A percentile compares a stretch with the other conserved stretches of the same genome.
Evolutionary conservation across 768 basidiomycete genomes (phyloP).

Genomic region (Neoboletus brunneissimus): DNA sequence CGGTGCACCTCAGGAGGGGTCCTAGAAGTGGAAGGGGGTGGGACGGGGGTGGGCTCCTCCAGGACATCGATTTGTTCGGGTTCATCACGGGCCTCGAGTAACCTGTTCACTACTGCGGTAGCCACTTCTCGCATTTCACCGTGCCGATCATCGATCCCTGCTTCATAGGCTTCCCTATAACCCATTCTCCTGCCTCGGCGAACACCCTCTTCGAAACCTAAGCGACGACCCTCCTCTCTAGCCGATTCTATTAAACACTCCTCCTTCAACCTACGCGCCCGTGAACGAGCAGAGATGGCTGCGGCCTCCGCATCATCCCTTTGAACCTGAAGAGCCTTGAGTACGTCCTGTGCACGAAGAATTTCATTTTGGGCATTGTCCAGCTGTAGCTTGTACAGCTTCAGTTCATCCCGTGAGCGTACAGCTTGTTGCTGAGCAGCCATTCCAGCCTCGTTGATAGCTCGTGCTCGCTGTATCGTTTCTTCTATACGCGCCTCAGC

Average conservation of each 20-base stretch:
- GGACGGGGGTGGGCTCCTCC: slow-evolving; percentile 12
- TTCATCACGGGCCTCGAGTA: slow-evolving; percentile 23
- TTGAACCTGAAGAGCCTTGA: slow-evolving; percentile 47
- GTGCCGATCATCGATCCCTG: slow-evolving; percentile 10
- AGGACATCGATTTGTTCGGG: slow-evolving; percentile 25
- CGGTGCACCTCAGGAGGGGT: slow-evolving; percentile 29
- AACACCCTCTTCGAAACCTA: slow-evolving; percentile 53
- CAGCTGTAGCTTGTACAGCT: slow-evolving; percentile 56
- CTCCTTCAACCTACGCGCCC: slow-evolving; percentile 44
- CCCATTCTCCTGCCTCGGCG: slow-evolving; percentile 33
- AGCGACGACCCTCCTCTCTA: slow-evolving; percentile 50
- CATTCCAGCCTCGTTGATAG: slow-evolving; percentile 33
- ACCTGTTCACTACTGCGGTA: slow-evolving; percentile 17
- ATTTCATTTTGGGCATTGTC: slow-evolving; percentile 61
- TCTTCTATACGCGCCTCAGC: slow-evolving; percentile 36
- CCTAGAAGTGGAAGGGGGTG: slow-evolving; percentile 12
- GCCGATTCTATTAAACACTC: slow-evolving; percentile 48
- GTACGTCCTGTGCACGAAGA: slow-evolving; percentile 49
- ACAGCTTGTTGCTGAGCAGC: slow-evolving; percentile 30
- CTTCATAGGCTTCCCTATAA: slow-evolving; percentile 25
- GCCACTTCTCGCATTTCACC: slow-evolving; percentile 22
- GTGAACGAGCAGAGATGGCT: slow-evolving; percentile 44
- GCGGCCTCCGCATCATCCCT: slow-evolving; percentile 49
- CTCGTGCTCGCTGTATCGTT: slow-evolving; percentile 26
- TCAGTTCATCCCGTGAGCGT: slow-evolving; percentile 46